phyloP scores from a whole-genome alignment of 345 rosid genomes.

The Anacardium occidentale region DNA sequence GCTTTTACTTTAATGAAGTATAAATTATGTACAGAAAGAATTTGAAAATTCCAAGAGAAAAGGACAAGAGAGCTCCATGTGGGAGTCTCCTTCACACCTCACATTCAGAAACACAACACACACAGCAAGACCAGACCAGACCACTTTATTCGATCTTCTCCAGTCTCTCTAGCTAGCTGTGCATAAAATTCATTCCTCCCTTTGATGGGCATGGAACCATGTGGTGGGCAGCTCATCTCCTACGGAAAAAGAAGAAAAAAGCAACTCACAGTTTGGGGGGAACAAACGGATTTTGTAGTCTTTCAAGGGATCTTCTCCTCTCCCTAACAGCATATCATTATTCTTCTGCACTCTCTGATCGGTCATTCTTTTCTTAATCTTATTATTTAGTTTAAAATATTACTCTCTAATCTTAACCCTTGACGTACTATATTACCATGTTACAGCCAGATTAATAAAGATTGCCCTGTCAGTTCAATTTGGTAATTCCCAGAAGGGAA shows the following conservation, averaged over 20 bases:
- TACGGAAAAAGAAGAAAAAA: constrained; percentile 19
- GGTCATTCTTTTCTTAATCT: not conserved
- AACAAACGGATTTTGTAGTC: constrained; percentile 77
- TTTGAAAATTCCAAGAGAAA: constrained; percentile 70
- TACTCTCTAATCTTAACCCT: not conserved
- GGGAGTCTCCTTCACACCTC: constrained; percentile 41
- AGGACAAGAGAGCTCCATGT: constrained; percentile 67
- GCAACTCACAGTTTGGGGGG: constrained; percentile 51
- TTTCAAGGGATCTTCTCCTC: constrained; percentile 78
- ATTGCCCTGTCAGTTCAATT: constrained; percentile 12
- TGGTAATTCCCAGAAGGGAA: not conserved
- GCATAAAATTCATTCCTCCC: not conserved
- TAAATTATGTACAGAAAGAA: constrained; percentile 19
- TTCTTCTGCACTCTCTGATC: constrained; percentile 33
- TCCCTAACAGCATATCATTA: constrained; percentile 43
- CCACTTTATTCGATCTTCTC: constrained; percentile 36
- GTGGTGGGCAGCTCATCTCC: constrained; percentile 59
- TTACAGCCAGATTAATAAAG: constrained; percentile 13
- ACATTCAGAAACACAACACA: constrained; percentile 23
- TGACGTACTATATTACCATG: not conserved
- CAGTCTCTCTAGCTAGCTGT: constrained; percentile 9
- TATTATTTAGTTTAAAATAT: not conserved
- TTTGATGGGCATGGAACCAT: constrained; percentile 19
- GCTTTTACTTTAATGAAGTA: not conserved
- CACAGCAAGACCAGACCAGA: constrained; percentile 21